Percentiles rank a stretch among this genome's conserved stretches.
These are phyloP conservation scores for Erodium texanum DNA, from an alignment of 441 rosid genomes.

Conservation along the genomic window DNA sequence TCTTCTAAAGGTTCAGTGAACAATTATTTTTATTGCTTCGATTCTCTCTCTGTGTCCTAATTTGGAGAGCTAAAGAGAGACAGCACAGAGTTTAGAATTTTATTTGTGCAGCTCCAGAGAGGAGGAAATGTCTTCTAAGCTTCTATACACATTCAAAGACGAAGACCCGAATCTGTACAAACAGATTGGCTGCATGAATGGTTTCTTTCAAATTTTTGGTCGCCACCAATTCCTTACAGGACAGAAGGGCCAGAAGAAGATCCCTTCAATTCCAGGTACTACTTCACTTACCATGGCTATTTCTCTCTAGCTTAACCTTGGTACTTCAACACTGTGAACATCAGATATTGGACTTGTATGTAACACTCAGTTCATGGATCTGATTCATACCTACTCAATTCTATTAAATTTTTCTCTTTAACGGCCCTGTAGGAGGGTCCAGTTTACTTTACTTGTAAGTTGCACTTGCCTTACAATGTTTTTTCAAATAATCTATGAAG, in stretches of 20 bases:
- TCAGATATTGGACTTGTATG: background rate
- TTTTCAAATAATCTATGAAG: background rate
- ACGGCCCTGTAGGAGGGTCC: background rate
- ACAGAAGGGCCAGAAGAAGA: slow-evolving; percentile 35
- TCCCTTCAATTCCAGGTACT: slow-evolving; percentile 42
- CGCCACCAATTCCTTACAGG: slow-evolving; percentile 51
- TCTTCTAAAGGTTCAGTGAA: background rate
- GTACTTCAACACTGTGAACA: background rate
- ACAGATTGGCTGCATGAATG: slow-evolving; percentile 88
- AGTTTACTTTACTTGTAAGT: background rate
- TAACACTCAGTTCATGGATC: background rate
- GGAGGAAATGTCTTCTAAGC: slow-evolving; percentile 54
- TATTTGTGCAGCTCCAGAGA: slow-evolving; percentile 10
- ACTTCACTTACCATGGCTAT: background rate
- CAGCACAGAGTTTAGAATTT: slow-evolving; percentile 7
- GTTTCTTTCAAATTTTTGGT: slow-evolving; percentile 71
- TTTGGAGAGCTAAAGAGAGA: too few relatives aligned
- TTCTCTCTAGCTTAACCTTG: background rate
- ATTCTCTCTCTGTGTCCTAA: background rate
- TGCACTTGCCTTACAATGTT: background rate
- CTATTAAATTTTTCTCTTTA: background rate
- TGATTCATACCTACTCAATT: background rate
- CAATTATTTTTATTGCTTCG: background rate
- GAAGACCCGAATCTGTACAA: slow-evolving; percentile 66
- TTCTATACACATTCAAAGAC: slow-evolving; percentile 47